A percentile compares a stretch with the other conserved stretches of the same genome.
Evolutionary conservation across 352 stramenopile genomes (phyloP).

Genomic region (Aphanomyces astaci): DNA sequence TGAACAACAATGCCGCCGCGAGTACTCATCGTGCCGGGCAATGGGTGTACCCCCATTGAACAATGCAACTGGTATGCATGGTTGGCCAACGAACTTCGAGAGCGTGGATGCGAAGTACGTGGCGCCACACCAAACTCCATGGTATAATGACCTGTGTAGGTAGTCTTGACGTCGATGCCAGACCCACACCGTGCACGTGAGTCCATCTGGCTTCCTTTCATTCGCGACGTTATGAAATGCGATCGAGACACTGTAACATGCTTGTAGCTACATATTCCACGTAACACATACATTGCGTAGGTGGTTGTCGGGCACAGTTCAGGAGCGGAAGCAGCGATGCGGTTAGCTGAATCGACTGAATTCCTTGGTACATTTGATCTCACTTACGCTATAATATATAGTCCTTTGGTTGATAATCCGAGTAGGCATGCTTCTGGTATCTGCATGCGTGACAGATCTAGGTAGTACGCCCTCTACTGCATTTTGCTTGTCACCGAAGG

Average conservation of each 20-base stretch:
- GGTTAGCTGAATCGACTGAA: constrained; percentile 40
- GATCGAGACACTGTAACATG: constrained; percentile 26
- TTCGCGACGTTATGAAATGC: constrained; percentile 28
- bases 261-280: background rate
- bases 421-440: constrained; percentile 43
- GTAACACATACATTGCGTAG: constrained; percentile 16
- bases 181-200: constrained; percentile 31
- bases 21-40: constrained; percentile 49
- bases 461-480: constrained; percentile 13
- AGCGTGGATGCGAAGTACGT: background rate
- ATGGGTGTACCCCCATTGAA: constrained; percentile 37
- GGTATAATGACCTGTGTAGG: background rate
- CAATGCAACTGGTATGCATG: constrained; percentile 28
- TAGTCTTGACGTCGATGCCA: constrained; percentile 29
- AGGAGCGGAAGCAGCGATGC: constrained; percentile 47
- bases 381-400: no score
- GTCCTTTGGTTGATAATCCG: no score
- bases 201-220: constrained; percentile 35
- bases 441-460: constrained; percentile 54
- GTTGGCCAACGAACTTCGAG: constrained; percentile 24
- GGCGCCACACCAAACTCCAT: background rate
- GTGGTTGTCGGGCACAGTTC: constrained; percentile 45
- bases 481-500: no score
- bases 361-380: constrained; percentile 2
- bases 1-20: background rate